Evolutionary conservation across 768 basidiomycete species (phyloP), one percentile per base, ranked within the genome.

Genomic region (Russula sp.): DNA sequence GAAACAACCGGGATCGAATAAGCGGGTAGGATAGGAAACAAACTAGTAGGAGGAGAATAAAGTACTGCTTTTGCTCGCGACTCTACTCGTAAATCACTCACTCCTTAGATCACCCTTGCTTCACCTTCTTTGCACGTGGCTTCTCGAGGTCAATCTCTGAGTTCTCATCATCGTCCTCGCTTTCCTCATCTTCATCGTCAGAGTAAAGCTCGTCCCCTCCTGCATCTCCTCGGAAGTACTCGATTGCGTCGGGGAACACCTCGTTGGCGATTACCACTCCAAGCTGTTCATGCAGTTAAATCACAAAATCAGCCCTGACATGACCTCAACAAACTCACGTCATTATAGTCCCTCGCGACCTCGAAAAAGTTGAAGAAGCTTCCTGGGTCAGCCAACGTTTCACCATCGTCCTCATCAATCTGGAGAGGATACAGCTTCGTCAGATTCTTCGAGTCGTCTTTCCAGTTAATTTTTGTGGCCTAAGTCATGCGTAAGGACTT

Each of bases 361-460:
- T 89, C 91, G 65, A 94, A 92, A 71, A 88, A 87, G 77, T 92
- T 91, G 82, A 94, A 94, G 78, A 94, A 91, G 71, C 86, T 90
- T 60, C 91, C 91, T 54, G 80, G 75, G 54, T 94, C 91, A 31
- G 82, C 78, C 47, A 80, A 76, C 57, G 80, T 68, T 37, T 87
- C 86, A 31, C 83, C 81, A 18, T 88, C 89, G 31, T 81, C 82
- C 9, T 84, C 84, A 55, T 78, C 85, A 37, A 72, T 69, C 58
- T 83, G 80, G 39, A 86, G 84, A 44, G 91, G 89, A 73, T 93
- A 87, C 58, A 87, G 68, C 72, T 91, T 90, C 27, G 89, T 90
- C 71, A 94, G 71, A n/a, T 84, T 85, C 65, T 89, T 85, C 34
- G 82, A 79, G 35, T 86, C 75, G 66, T 89, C 85, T 73, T 92